A percentile compares a stretch with the other conserved stretches of the same genome.
phyloP scores from a whole-genome alignment of 257 asterid species.

The Ilex asprella region DNA sequence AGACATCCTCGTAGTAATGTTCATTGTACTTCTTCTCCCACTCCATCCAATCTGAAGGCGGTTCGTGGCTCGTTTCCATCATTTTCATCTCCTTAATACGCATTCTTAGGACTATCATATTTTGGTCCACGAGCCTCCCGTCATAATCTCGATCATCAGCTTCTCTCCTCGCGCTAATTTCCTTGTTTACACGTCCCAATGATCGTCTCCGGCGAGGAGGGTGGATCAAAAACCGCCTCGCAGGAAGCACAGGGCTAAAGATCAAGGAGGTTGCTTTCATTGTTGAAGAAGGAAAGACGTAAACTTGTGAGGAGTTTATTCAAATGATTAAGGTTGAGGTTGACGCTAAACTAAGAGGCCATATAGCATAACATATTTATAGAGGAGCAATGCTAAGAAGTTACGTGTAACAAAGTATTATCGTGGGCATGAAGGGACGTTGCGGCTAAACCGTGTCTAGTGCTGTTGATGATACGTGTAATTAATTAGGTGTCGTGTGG shows the following conservation, averaged over 20 bases:
- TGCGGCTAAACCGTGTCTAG: too few relatives aligned
- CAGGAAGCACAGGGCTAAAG: constrained; percentile 15
- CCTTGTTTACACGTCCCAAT: not conserved
- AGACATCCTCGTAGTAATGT: constrained; percentile 41
- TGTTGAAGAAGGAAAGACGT: too few relatives aligned
- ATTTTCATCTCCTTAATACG: constrained; percentile 52
- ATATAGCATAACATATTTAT: too few relatives aligned
- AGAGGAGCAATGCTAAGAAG: too few relatives aligned
- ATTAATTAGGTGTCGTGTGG: too few relatives aligned
- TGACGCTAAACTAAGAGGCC: too few relatives aligned
- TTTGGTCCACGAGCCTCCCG: constrained; percentile 34
- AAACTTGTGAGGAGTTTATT: not conserved
- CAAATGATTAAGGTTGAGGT: too few relatives aligned
- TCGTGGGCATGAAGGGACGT: too few relatives aligned
- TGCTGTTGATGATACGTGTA: too few relatives aligned
- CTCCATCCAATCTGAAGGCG: constrained; percentile 38
- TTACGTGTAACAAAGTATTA: too few relatives aligned
- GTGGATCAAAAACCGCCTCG: not conserved
- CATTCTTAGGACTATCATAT: constrained; percentile 46
- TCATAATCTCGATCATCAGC: not conserved
- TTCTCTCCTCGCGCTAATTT: constrained; percentile 19
- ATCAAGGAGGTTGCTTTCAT: too few relatives aligned
- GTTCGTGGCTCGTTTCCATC: constrained; percentile 14
- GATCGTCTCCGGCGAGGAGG: constrained; percentile 1
- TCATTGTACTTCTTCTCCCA: constrained; percentile 51